phyloP scores from a whole-genome alignment of 495 filamentous ascomycete genomes.

The Penicillium malachiteum region DNA sequence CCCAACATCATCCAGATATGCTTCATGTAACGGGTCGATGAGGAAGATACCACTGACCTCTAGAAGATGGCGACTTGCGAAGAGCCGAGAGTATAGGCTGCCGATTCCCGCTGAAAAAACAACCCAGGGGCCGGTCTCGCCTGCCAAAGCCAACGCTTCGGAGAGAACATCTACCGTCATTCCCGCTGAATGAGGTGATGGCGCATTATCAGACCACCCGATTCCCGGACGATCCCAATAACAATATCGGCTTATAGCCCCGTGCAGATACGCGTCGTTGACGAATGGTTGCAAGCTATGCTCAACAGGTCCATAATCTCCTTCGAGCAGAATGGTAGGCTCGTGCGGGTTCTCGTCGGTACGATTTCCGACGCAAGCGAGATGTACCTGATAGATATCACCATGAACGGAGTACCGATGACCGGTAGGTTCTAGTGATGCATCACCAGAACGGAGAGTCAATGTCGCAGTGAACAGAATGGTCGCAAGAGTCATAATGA shows the following conservation, averaged over 20 bases:
- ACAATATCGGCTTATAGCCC: conserved; percentile 82
- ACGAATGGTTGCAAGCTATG: conserved; percentile 66
- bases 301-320: conserved; percentile 75
- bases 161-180: conserved; percentile 84
- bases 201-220: conserved; percentile 89
- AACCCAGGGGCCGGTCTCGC: conserved; percentile 83
- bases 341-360: conserved; percentile 46
- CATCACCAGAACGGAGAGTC: conserved; percentile 72
- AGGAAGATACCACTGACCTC: conserved; percentile 77
- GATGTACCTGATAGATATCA: conserved; percentile 78
- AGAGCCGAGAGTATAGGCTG: conserved; percentile 84
- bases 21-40: conserved; percentile 85
- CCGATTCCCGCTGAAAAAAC: conserved; percentile 72
- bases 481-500: conserved; percentile 60
- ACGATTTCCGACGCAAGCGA: conserved; percentile 74
- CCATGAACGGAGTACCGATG: conserved; percentile 74
- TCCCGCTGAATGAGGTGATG: conserved; percentile 86
- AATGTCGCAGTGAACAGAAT: conserved; percentile 77
- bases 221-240: conserved; percentile 93
- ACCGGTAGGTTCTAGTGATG: conserved; percentile 67
- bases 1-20: conserved; percentile 66
- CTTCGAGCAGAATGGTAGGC: conserved; percentile 78
- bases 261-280: conserved; percentile 61
- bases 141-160: conserved; percentile 76
- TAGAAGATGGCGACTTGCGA: conserved; percentile 71